Conservation (phyloP, 106 monocot species). For the Dioscorea dumetorum region DNA sequence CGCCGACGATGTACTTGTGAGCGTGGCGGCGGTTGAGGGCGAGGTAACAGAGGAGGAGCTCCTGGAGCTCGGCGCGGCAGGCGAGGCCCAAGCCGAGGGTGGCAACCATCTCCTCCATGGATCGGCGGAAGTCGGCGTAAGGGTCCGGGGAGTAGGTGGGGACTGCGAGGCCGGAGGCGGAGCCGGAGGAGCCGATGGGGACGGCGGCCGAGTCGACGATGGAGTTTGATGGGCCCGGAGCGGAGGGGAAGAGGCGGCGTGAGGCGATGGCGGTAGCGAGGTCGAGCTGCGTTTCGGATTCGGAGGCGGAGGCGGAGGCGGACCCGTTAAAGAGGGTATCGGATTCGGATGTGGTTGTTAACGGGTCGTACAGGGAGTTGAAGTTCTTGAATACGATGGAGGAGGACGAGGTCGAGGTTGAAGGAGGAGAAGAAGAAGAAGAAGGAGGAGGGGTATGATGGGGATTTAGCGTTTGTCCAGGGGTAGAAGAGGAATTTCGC, state of each 20-base stretch:
- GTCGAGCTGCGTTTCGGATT: constrained; percentile 24
- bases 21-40: constrained; percentile 44
- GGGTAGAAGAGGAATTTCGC: constrained; percentile 2
- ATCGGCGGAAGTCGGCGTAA: constrained; percentile 47
- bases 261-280: constrained; percentile 53
- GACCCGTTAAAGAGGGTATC: constrained; percentile 2
- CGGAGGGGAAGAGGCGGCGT: constrained; percentile 41
- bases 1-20: constrained; percentile 56
- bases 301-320: constrained; percentile 12
- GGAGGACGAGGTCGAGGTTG: background rate
- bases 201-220: constrained; percentile 27
- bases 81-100: constrained; percentile 26
- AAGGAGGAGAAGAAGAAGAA: too few species aligned
- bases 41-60: constrained; percentile 70
- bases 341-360: background rate
- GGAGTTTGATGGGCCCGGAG: constrained; percentile 55
- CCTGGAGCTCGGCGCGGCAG: constrained; percentile 26
- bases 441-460: background rate
- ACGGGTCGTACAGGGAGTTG: constrained; percentile 36
- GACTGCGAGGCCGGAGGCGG: constrained; percentile 32
- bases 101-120: constrained; percentile 71
- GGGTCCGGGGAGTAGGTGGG: constrained; percentile 56
- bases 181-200: background rate
- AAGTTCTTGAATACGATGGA: constrained; percentile 28
- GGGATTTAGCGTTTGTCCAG: background rate